Conservation (phyloP, 371 early-diverging fungal genomes). For the Dinochytrium kinnereticum region DNA sequence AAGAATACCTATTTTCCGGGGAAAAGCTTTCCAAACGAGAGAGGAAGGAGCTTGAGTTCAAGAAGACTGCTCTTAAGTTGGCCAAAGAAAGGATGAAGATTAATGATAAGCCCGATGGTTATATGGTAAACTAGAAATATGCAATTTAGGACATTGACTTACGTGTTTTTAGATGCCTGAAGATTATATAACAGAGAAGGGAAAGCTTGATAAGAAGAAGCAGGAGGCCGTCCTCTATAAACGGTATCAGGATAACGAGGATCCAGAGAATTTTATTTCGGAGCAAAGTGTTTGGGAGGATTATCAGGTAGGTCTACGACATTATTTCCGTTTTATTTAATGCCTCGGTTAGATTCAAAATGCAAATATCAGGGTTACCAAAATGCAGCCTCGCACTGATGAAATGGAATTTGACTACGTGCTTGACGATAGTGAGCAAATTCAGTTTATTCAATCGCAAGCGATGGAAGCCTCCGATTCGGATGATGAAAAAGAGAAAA, state of each 20-base stretch:
- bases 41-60: conserved; percentile 73
- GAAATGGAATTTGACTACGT: conserved; percentile 88
- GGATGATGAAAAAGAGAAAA: conserved; percentile 56
- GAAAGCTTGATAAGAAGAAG: conserved; percentile 91
- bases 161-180: conserved; percentile 77
- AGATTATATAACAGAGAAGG: conserved; percentile 86
- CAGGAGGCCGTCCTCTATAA: conserved; percentile 84
- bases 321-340: neutral
- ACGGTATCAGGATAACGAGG: conserved; percentile 84
- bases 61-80: conserved; percentile 79
- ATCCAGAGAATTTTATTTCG: conserved; percentile 68
- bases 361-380: conserved; percentile 38
- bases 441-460: conserved; percentile 86
- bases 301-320: conserved; percentile 37
- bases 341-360: conserved; percentile 39
- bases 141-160: neutral
- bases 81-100: conserved; percentile 86
- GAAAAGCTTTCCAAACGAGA: conserved; percentile 83
- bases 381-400: conserved; percentile 25
- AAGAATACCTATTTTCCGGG: conserved; percentile 80
- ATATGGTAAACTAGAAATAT: conserved; percentile 47
- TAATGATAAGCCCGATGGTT: conserved; percentile 79
- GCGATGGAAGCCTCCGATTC: conserved; percentile 67
- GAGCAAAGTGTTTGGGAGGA: conserved; percentile 97
- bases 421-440: conserved; percentile 89